These are phyloP conservation scores for Ensete ventricosum DNA, from an alignment of 176 grass and related monocot species.

Conservation along the genomic window DNA sequence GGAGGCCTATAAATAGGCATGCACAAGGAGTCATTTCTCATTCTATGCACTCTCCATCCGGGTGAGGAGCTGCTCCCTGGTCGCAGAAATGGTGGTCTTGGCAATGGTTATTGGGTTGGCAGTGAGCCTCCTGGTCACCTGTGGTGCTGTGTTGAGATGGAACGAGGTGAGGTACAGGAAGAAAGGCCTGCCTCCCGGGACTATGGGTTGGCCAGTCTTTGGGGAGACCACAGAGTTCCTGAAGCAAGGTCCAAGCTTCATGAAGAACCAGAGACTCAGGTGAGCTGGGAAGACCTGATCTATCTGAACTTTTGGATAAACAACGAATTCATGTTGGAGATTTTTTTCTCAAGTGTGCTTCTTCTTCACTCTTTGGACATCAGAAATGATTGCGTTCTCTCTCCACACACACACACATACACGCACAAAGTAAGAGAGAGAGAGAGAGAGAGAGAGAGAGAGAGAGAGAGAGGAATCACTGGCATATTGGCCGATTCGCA, in stretches of 20 bases:
- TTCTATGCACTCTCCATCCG: no score
- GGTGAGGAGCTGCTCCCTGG: background rate
- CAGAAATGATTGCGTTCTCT: no score
- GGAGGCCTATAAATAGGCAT: background rate
- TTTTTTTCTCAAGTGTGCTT: no score
- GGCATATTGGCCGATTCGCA: no score
- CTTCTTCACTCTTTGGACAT: no score
- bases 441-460: no score
- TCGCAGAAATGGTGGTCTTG: background rate
- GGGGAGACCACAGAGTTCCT: slow-evolving; percentile 23
- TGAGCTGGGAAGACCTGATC: background rate
- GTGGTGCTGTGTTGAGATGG: slow-evolving; percentile 12
- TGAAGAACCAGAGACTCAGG: slow-evolving; percentile 21
- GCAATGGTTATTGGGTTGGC: background rate
- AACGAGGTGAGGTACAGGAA: slow-evolving; percentile 25
- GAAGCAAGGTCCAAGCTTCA: slow-evolving; percentile 24
- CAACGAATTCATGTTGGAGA: no score
- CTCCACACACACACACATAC: no score
- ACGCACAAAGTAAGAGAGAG: no score
- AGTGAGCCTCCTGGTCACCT: slow-evolving; percentile 12
- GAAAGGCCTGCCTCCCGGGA: slow-evolving; percentile 24
- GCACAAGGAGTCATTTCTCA: background rate
- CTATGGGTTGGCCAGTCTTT: slow-evolving; percentile 29
- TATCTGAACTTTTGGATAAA: no score
- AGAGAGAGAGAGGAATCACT: no score